Evolutionary conservation across 495 filamentous ascomycete genomes (phyloP), one percentile per base, ranked within the genome.

Genomic region (Pyrenopolyporus hunteri): DNA sequence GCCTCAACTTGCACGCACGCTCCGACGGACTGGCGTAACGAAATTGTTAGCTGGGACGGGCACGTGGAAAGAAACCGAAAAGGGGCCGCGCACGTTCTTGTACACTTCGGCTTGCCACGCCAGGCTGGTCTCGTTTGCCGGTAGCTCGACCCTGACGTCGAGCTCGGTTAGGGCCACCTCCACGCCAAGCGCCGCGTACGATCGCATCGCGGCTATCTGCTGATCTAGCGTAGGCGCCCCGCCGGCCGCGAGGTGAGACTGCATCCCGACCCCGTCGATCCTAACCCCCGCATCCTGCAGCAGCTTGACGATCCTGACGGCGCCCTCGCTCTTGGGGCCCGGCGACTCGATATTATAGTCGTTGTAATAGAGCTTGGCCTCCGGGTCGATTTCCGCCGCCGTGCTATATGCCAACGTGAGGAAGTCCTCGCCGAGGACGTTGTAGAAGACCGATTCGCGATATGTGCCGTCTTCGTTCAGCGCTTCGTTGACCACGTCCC

Each of bases 401-500:
- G 76, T 75, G 36, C 70, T 58, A 70, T 87, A 85, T 23, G 85
- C 85, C 33, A 86, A 79, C 13, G 71, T 73, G 60, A 87, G 75
- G 69, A 80, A 89, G 50, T 83, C 79, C 50, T 82, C 78, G 13
- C 85, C 84, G 26, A 87, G 67, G 13, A 83, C 75, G 19, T 78
- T 75, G 74, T 78, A 84, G 75, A 87, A 87, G 45, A 82, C 73
- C 42, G 70, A 80, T 51, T 76, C 52, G 47, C 86, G 82, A 59
- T 82, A 83, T 13, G 79, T 78, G 23, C 85, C 88, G 63, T 87
- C 82, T 46, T 90, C 88, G 54, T 86, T 82, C 55, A 90, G 82
- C 28, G 83, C 83, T 70, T 91, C 87, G 70, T 90, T 90, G 14
- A 89, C 78, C 1, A 91, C 88, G 63, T 90, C 87, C 84, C 53